Base-by-base conservation (phyloP, 1,284 basidiomycete species). In the Rhodotorula glutinis region DNA sequence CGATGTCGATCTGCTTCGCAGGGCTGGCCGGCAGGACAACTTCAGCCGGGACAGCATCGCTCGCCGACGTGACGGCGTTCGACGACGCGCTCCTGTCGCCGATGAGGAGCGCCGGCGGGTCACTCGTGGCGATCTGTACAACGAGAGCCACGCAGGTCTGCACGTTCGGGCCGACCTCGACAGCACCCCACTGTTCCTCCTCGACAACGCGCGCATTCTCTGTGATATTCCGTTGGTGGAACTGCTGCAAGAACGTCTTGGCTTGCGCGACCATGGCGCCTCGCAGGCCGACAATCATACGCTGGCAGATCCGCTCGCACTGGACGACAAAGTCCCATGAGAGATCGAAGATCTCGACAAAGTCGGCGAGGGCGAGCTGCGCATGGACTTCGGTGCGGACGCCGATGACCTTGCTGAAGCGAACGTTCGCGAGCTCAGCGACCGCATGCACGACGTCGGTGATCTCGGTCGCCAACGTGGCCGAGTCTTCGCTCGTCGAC, bases 281-380 rank as follows among this genome's bases (percentile, higher is more conserved):
- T 60, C 94, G 83, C 33, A 98, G 80, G 8, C 91, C 89, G 55
- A 95, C 90, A 67, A 97, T 91, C 91, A 98, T 96, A 69, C 89
- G 83, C 59, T 87, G 84, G 72, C 88, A 91, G 38, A 95, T 82
- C 30, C 86, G 84, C 79, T 98, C 95, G 73, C 89, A 92, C 66
- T 83, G 83, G 14, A 95, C 83, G 30, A 98, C 91, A 76, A 98
- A 98, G 51, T 84, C 80, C 92, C 93, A 97, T 17, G 88, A 88
- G 72, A 86, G 85, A 67, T 88, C 87, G 82, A 94, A 96, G 62
- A 97, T 81, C 33, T 83, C 83, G 49, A 92, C 82, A 81, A 98
- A 98, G 44, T 87, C 85, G 2, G 82, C 79, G 49, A 97, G 79
- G 40, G 86, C 81, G 27, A 98, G 82, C 11, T 83, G 78, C 0